Percentiles rank a stretch among this genome's conserved stretches.
Conservation (phyloP, 2,329 filamentous ascomycete species). For the Lasiodiplodia sp. region DNA sequence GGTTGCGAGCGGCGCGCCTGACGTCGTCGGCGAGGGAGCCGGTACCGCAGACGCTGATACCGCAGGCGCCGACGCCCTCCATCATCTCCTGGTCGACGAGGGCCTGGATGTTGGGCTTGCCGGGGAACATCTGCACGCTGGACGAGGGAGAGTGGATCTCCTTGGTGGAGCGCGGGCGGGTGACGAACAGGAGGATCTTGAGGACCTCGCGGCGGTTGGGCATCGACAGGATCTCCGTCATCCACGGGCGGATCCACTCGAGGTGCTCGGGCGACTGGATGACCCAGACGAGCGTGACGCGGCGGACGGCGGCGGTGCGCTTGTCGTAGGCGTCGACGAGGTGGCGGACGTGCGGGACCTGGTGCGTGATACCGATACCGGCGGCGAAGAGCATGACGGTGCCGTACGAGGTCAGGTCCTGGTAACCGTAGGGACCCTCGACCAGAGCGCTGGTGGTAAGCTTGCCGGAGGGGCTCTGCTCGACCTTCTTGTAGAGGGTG, state of each 20-base stretch:
- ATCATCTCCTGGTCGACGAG: conserved; percentile 83
- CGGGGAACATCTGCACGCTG: conserved; percentile 91
- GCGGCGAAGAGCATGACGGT: conserved; percentile 90
- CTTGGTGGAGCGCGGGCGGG: conserved; percentile 81
- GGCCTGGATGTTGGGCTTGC: conserved; percentile 81
- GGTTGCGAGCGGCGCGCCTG: conserved; percentile 68
- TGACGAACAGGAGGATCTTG: conserved; percentile 88
- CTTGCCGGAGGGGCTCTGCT: conserved; percentile 58
- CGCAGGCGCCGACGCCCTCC: conserved; percentile 86
- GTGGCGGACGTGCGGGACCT: conserved; percentile 85
- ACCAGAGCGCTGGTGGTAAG: conserved; percentile 75
- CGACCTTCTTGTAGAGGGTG: conserved; percentile 76
- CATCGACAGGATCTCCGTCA: conserved; percentile 83
- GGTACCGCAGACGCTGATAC: conserved; percentile 80
- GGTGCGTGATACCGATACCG: conserved; percentile 94
- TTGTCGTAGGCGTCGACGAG: conserved; percentile 63
- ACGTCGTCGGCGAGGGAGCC: conserved; percentile 79
- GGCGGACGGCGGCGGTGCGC: conserved; percentile 79
- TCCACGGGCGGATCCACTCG: conserved; percentile 93
- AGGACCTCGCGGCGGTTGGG: conserved; percentile 82
- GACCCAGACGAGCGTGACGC: conserved; percentile 88
- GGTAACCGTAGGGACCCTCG: conserved; percentile 88
- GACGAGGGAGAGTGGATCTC: conserved; percentile 78
- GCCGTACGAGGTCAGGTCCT: conserved; percentile 89
- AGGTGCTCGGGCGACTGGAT: conserved; percentile 88